Evolutionary conservation across 2,329 filamentous ascomycete genomes (phyloP), one percentile per base, ranked within the genome.

Genomic region (Neocatenulostroma microsporum): DNA sequence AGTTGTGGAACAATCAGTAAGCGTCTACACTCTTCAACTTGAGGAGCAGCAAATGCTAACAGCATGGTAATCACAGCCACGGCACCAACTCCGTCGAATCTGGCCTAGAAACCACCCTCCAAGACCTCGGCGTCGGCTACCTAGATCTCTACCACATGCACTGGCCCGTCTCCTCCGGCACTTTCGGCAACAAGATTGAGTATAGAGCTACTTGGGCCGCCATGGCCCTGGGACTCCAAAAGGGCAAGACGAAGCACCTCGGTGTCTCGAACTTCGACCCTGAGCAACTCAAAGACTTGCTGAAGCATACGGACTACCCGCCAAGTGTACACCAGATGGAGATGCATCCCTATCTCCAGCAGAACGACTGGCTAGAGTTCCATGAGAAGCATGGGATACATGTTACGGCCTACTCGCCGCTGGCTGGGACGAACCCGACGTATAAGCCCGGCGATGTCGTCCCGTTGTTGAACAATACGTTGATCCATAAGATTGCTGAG

Each of bases 201-300:
- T 55, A 51, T 37, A 32, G 44, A 24, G 29, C 72, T 23, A 79
- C 76, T 59, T 87, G 56, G 82, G 76, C 82, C 53, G 74, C 74
- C 20, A 77, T 88, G 68, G 71, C 78, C 55, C 73, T 73, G 29
- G 51, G 79, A 14, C 63, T 76, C 21, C 56, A 61, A 10, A 72
- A 74, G 2, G 81, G 81, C 44, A 74, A 74, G 42, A 78, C 76
- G 32, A 72, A 69, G 47, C 76, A 79, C 38, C 86, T 91, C 48
- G 84, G 84, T 34, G 78, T 91, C 11, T 84, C 80, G 52, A 91
- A 89, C 65, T 89, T 82, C 62, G 65, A 64, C 36, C 68, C 70
- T n/a, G 50, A 55, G 10, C 64, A 70, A 24, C 57, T 75, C 11
- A 58, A 72, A 45, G 52, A 62, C 37, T 62, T 75, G 38, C 48